Percentiles rank a stretch among this genome's conserved stretches.
phyloP scores from a whole-genome alignment of 2,329 filamentous ascomycete genomes.

The Thielaviopsis cerberus region DNA sequence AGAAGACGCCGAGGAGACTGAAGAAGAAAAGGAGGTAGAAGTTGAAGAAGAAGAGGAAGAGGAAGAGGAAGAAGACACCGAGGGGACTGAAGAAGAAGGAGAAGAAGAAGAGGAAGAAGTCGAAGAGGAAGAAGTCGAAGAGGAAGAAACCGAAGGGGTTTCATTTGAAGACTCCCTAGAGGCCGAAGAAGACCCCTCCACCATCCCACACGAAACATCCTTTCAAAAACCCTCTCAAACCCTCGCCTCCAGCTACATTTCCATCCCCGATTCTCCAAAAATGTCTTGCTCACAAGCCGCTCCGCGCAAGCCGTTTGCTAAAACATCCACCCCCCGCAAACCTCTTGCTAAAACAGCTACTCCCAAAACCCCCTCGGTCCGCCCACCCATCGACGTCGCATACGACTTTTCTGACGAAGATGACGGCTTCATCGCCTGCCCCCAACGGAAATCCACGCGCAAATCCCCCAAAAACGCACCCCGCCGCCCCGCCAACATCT shows the following conservation, averaged over 20 bases:
- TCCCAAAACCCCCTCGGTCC: background rate
- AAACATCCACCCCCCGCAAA: background rate
- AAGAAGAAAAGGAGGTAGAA: background rate
- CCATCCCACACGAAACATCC: background rate
- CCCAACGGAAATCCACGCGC: background rate
- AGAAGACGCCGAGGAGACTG: background rate
- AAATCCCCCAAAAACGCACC: constrained; percentile 1
- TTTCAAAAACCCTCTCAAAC: background rate
- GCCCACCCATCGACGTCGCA: constrained; percentile 11
- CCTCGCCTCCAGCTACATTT: background rate
- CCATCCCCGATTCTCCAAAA: background rate
- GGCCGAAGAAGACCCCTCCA: background rate
- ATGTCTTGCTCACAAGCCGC: background rate
- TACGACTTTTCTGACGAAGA: constrained; percentile 16
- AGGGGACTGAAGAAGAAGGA: background rate
- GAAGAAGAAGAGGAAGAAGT: background rate
- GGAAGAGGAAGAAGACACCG: constrained; percentile 1
- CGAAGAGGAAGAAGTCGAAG: background rate
- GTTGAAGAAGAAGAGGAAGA: background rate
- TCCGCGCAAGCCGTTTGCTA: background rate
- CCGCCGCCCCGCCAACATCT: background rate
- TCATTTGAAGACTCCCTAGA: background rate
- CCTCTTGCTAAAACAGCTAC: background rate
- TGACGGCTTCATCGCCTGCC: constrained; percentile 11
- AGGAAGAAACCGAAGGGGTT: background rate